Evolutionary conservation across 441 rosid species (phyloP).

Genomic region (Syzygium syzygioides): DNA sequence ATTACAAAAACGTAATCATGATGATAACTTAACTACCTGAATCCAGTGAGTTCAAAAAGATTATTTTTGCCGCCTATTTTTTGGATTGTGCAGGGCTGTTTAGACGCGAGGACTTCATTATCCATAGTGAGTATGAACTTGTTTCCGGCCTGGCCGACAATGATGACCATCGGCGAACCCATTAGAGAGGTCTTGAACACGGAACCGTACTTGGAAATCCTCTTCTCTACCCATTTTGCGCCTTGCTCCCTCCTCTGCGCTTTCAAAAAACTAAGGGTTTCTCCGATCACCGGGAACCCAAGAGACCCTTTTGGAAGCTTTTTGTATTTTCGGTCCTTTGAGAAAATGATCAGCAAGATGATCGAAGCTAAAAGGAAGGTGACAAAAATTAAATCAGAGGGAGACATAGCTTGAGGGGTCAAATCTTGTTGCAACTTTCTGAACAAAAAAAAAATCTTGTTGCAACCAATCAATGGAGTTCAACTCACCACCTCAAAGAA

Average conservation of each 20-base stretch:
- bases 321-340: neutral
- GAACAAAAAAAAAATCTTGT: neutral
- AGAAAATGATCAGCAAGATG: neutral
- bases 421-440: neutral
- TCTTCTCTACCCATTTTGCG: conserved; percentile 1
- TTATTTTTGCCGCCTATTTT: conserved; percentile 12
- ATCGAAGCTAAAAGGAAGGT: neutral
- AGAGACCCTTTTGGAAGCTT: conserved; percentile 18
- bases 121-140: conserved; percentile 7
- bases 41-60: conserved; percentile 15
- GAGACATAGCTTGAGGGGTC: neutral
- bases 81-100: neutral
- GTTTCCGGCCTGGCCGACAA: conserved; percentile 19
- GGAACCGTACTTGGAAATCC: conserved; percentile 7
- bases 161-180: conserved; percentile 13
- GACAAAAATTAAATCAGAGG: neutral
- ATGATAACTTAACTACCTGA: neutral
- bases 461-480: neutral
- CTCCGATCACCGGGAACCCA: conserved; percentile 12
- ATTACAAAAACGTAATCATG: too few species aligned
- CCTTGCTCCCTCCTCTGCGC: conserved; percentile 9
- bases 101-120: conserved; percentile 3
- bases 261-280: conserved; percentile 15
- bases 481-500: neutral
- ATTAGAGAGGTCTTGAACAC: conserved; percentile 25